phyloP scores from a whole-genome alignment of 257 asterid species.

The Solanum chilense region DNA sequence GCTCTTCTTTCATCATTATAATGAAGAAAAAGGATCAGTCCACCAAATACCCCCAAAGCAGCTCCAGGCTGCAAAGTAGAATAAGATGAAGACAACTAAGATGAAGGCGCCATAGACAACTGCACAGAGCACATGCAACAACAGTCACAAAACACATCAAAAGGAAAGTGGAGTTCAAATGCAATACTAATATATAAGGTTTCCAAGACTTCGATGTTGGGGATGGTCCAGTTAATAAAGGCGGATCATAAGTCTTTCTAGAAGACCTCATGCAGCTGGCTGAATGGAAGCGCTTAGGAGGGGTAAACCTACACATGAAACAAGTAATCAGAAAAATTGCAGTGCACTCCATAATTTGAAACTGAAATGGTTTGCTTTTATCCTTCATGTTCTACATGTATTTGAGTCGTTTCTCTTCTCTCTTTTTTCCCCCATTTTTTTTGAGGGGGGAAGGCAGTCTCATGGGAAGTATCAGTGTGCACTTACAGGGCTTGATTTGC shows the following conservation, averaged over 20 bases:
- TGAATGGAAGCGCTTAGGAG: constrained; percentile 31
- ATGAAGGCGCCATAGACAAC: background rate
- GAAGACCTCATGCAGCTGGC: constrained; percentile 22
- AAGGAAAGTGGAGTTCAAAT: constrained; percentile 12
- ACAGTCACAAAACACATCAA: constrained; percentile 2
- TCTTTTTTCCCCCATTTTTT: background rate
- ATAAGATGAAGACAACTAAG: constrained; percentile 24
- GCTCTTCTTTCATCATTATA: constrained; percentile 86
- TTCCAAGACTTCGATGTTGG: constrained; percentile 35
- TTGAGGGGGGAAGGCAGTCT: background rate
- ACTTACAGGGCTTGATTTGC: background rate
- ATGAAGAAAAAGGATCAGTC: constrained; percentile 49
- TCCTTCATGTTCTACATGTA: background rate
- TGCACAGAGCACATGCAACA: background rate
- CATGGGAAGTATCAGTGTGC: background rate
- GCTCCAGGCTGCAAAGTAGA: constrained; percentile 74
- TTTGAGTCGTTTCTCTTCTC: background rate
- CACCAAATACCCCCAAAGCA: constrained; percentile 64
- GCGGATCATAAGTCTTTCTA: constrained; percentile 10
- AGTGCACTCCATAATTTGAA: background rate
- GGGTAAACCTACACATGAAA: constrained; percentile 31
- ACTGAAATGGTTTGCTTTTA: background rate
- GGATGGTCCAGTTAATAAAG: constrained; percentile 19
- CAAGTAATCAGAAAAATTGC: background rate
- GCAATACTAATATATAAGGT: constrained; percentile 48